Conservation (phyloP, 2,329 filamentous ascomycete species). For the Phoma sp. region DNA sequence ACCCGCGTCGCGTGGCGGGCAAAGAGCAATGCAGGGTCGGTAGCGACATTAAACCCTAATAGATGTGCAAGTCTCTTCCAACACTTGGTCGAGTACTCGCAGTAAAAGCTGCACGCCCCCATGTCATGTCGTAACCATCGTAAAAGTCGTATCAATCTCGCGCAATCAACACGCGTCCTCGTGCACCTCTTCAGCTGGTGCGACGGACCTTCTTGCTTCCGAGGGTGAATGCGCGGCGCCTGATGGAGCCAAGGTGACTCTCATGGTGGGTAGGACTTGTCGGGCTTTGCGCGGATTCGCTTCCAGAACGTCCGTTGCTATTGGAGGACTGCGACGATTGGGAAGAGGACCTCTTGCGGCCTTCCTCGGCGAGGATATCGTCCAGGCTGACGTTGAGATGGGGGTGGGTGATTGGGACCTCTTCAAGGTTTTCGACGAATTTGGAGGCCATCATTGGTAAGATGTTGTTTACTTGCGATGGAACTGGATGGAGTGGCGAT, state of each 20-base stretch:
- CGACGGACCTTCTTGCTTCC: conserved; percentile 43
- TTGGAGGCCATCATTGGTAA: conserved; percentile 41
- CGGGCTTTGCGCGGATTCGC: conserved; percentile 28
- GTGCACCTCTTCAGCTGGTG: conserved; percentile 18
- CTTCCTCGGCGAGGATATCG: conserved; percentile 48
- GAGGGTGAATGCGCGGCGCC: conserved; percentile 36
- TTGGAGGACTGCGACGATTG: conserved; percentile 40
- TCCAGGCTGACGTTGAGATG: conserved; percentile 49
- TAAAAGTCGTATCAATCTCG: conserved; percentile 12
- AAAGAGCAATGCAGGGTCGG: no score
- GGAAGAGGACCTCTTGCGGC: conserved; percentile 42
- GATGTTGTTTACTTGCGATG: background rate
- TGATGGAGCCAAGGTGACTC: conserved; percentile 32
- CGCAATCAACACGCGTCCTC: conserved; percentile 8
- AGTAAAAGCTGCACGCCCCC: background rate
- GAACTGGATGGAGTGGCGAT: background rate
- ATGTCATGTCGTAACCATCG: conserved; percentile 11
- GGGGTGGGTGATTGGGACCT: conserved; percentile 45
- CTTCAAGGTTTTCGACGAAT: conserved; percentile 48
- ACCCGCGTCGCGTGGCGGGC: no score
- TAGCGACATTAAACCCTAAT: background rate
- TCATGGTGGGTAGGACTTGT: conserved; percentile 33
- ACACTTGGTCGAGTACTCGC: conserved; percentile 35
- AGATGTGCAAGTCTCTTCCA: conserved; percentile 32
- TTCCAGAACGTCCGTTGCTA: conserved; percentile 28